These are phyloP conservation scores for Phytophthora meadii DNA, from an alignment of 352 stramenopile genomes.

Conservation along the genomic window DNA sequence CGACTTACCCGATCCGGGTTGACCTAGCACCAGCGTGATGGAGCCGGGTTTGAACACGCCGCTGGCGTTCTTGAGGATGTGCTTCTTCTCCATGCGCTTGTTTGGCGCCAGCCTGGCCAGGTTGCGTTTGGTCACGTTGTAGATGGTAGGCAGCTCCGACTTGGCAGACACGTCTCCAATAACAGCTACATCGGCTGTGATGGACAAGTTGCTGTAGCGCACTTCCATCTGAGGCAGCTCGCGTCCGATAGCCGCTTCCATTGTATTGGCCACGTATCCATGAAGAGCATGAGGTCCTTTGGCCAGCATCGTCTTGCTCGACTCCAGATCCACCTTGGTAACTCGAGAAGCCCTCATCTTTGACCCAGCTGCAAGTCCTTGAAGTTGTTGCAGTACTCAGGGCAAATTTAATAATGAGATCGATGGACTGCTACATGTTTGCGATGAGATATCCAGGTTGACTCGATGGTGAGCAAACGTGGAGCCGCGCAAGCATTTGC, in stretches of 20 bases:
- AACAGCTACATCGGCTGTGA: constrained; percentile 34
- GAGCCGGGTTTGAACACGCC: constrained; percentile 38
- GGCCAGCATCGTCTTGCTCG: constrained; percentile 31
- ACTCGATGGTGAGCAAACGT: too few relatives aligned
- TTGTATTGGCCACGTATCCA: constrained; percentile 30
- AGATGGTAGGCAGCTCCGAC: constrained; percentile 45
- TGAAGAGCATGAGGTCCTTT: constrained; percentile 34
- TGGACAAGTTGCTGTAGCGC: constrained; percentile 25
- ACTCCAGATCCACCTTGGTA: constrained; percentile 17
- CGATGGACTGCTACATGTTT: background rate
- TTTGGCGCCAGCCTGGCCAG: constrained; percentile 30
- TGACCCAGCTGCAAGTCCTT: background rate
- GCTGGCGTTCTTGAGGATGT: constrained; percentile 38
- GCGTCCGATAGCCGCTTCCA: constrained; percentile 39
- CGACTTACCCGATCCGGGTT: constrained; percentile 35
- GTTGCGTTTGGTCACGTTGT: constrained; percentile 41
- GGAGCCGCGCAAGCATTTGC: constrained; percentile 3
- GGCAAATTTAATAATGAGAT: constrained; percentile 12
- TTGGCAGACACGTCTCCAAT: constrained; percentile 12
- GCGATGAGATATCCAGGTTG: background rate
- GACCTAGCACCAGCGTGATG: constrained; percentile 42
- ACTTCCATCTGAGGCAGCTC: constrained; percentile 49
- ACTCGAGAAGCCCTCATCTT: constrained; percentile 4
- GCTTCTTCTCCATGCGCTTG: constrained; percentile 41
- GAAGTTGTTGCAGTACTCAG: background rate